Percentiles rank a stretch among this genome's conserved stretches.
These are phyloP conservation scores for Guadua angustifolia DNA, from an alignment of 176 grass and related monocot species.

Conservation along the genomic window DNA sequence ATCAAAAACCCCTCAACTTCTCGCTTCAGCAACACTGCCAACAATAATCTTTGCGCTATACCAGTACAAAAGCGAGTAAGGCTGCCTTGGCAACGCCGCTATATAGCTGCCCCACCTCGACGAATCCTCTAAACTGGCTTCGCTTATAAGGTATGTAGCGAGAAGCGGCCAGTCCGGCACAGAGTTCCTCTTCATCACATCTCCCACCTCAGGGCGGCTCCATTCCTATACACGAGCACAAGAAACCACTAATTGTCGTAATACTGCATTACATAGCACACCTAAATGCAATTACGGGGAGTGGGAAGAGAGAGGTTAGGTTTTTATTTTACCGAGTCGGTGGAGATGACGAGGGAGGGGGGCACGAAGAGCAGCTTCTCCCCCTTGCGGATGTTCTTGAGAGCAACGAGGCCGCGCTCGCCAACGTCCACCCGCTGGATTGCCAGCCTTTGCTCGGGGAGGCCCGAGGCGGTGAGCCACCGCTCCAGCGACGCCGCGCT, in stretches of 20 bases:
- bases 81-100: conserved; percentile 85
- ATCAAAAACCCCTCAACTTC: conserved; percentile 22
- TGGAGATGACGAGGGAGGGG: conserved; percentile 81
- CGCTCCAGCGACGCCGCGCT: conserved; percentile 74
- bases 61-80: conserved; percentile 97
- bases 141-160: conserved; percentile 93
- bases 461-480: conserved; percentile 81
- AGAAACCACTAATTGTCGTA: neutral
- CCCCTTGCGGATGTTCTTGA: conserved; percentile 88
- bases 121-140: conserved; percentile 70
- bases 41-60: conserved; percentile 40
- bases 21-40: neutral
- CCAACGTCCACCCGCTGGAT: conserved; percentile 79
- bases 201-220: conserved; percentile 64
- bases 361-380: conserved; percentile 99
- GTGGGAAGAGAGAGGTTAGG: neutral
- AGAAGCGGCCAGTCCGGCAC: conserved; percentile 96
- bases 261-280: neutral
- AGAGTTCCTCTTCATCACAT: conserved; percentile 73
- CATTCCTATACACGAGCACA: conserved; percentile 67
- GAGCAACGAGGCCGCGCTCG: conserved; percentile 87
- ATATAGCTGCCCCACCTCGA: conserved; percentile 94
- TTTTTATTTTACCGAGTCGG: conserved; percentile 67
- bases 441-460: conserved; percentile 73
- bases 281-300: neutral